Base-by-base conservation (phyloP, 306 rosid genomes). In the Prunus davidiana region DNA sequence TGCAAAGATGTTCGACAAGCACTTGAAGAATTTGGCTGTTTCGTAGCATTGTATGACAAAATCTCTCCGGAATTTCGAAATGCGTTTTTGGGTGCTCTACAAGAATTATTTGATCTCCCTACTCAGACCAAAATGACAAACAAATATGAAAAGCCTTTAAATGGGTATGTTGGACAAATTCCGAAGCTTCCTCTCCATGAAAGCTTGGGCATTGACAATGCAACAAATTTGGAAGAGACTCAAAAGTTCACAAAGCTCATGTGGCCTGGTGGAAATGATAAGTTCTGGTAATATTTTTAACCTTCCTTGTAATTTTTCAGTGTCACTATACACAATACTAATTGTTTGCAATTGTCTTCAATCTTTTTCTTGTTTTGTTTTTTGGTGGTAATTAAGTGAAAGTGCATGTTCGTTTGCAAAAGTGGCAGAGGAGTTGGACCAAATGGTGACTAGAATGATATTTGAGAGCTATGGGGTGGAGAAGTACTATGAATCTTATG, bases 361-460 rank as follows among this genome's bases (percentile, higher is more conserved):
- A 32, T 3, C 0, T 47, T 66, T 56, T 46, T 52, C 28, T 57
- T 24, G 3, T 9, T 67, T 12, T 1, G 20, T 62, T 4, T 4
- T 62, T 2, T 19, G 50, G 41, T 51, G 27, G 3, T 34, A 14
- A 62, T 62, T 6, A 62, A 93, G 97, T 69, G 75, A 75, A 74
- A 30, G 75, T 50, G 54, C 90, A 69, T 57, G 70, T 67, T 81
- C 87, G 19, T 89, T 80, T 75, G 93, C 94, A 34, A 85, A 85
- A 83, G 13, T 79, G 70, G 88, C 83, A 1, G 90, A 77, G 43
- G 93, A 85, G 75, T 43, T 93, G 64, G 92, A 93, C 79, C 28
- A 56, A 61, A 85, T 79, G 68, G 98, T 93, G 79, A 81, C 80
- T 0, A 90, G 86, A 84, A 90, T 93, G 96, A 74, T 93, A 70